phyloP scores from a whole-genome alignment of 306 rosid species.

The Malus fusca region DNA sequence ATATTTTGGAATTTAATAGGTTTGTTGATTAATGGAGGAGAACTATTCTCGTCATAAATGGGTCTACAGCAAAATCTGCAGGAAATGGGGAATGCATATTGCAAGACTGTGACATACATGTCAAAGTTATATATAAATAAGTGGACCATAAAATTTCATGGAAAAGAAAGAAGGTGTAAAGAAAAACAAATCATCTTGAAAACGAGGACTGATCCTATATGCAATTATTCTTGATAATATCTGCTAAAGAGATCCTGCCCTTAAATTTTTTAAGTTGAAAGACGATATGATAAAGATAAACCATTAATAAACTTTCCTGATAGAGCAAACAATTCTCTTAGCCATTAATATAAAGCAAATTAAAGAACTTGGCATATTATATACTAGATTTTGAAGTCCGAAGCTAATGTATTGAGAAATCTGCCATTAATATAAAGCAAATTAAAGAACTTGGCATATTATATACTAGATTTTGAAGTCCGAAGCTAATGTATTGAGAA shows the following conservation, averaged over 20 bases:
- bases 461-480: too few relatives aligned
- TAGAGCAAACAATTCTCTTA: not conserved
- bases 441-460: too few relatives aligned
- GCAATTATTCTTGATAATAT: conserved; percentile 6
- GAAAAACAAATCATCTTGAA: not conserved
- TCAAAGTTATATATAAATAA: not conserved
- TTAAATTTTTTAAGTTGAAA: not conserved
- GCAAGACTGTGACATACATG: not conserved
- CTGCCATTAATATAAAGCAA: not conserved
- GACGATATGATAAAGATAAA: not conserved
- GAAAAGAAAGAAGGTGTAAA: not conserved
- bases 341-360: not conserved
- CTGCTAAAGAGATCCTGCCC: not conserved
- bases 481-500: too few relatives aligned
- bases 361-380: not conserved
- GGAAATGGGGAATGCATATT: not conserved
- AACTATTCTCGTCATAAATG: not conserved
- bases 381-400: too few relatives aligned
- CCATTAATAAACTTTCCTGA: not conserved
- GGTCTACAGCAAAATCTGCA: not conserved
- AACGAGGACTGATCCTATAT: not conserved
- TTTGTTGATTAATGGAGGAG: not conserved
- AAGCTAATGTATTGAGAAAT: too few relatives aligned
- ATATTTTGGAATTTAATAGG: not conserved
- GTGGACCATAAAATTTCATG: not conserved